Percentiles rank a stretch among this genome's conserved stretches.
phyloP scores from a whole-genome alignment of 2,329 filamentous ascomycete genomes.

The Ophiostoma piceae region DNA sequence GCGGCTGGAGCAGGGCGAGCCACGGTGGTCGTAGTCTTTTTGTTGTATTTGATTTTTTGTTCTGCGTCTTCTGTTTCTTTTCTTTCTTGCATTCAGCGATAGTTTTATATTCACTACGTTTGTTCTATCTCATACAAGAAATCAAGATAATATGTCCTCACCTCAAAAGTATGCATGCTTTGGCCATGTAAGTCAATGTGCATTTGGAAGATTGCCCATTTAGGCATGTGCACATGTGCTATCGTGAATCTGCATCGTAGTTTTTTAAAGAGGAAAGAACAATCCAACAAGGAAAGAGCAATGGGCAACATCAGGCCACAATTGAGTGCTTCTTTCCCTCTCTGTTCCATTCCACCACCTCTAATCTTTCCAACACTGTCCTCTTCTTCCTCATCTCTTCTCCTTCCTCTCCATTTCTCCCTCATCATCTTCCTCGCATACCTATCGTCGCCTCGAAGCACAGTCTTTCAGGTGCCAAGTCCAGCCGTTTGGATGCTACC shows the following conservation, averaged over 20 bases:
- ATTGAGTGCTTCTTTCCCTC: neutral
- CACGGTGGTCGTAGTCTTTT: constrained; percentile 31
- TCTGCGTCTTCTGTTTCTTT: no score
- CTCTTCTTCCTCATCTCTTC: neutral
- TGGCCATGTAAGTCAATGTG: neutral
- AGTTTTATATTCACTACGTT: no score
- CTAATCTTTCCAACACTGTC: no score
- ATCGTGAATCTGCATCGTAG: neutral
- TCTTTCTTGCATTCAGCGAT: no score
- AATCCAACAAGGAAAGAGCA: neutral
- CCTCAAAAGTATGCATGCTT: no score
- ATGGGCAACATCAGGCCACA: neutral
- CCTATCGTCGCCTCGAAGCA: neutral
- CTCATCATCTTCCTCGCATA: neutral
- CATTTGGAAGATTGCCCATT: neutral
- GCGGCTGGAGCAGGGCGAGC: constrained; percentile 38
- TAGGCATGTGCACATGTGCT: neutral
- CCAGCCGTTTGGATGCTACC: neutral
- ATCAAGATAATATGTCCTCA: no score
- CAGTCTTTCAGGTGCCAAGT: neutral
- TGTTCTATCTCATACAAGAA: no score
- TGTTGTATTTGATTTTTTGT: neutral
- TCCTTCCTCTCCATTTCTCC: neutral
- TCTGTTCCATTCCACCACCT: neutral
- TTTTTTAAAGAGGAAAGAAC: no score